Evolutionary conservation across 225 moss, liverwort and hornwort species (phyloP).

Genomic region (Asterella californica): DNA sequence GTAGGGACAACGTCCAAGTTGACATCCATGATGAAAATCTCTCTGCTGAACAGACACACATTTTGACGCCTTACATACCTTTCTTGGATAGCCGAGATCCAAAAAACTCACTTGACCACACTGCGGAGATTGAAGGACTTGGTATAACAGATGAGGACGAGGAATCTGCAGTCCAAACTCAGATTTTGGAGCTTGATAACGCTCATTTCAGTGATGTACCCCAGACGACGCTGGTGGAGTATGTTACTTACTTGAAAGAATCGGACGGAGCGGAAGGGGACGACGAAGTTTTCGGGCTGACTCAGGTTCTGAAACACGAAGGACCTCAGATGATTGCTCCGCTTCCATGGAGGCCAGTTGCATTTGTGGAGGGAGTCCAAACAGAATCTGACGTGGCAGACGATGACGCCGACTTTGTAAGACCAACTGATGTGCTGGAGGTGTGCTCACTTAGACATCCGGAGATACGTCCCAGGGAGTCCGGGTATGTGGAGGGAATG

Average conservation of each 20-base stretch:
- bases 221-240: neutral
- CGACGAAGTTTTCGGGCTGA: neutral
- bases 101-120: neutral
- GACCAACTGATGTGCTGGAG: neutral
- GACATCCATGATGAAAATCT: neutral
- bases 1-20: neutral
- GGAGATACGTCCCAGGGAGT: neutral
- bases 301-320: neutral
- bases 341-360: neutral
- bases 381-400: neutral
- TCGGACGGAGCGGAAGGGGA: neutral
- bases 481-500: neutral
- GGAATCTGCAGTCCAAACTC: neutral
- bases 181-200: slow-evolving; percentile 11
- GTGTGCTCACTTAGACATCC: neutral
- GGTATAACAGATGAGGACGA: slow-evolving; percentile 7
- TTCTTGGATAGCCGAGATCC: slow-evolving; percentile 7
- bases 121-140: neutral
- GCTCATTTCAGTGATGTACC: neutral
- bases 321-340: neutral
- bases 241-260: neutral
- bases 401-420: neutral
- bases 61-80: slow-evolving; percentile 6
- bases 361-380: neutral
- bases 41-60: neutral